Evolutionary conservation across 495 filamentous ascomycete species (phyloP).

Genomic region (Penicillium subrubescens): DNA sequence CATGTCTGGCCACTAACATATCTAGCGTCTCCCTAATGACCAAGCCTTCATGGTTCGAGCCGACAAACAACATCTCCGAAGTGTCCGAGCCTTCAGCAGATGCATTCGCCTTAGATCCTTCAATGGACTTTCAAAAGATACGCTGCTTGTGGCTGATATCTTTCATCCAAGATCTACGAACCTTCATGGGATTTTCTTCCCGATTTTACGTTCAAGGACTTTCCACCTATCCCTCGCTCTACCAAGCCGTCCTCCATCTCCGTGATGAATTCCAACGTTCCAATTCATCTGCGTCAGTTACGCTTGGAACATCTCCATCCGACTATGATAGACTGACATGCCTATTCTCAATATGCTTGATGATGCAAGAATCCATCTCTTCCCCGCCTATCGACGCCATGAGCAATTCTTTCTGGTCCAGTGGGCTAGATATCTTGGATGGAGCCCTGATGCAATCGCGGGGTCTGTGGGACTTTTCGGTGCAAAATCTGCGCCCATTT

Average conservation of each 20-base stretch:
- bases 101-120: constrained; percentile 6
- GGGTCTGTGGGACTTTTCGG: constrained; percentile 18
- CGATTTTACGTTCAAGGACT: constrained; percentile 21
- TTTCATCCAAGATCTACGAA: constrained; percentile 36
- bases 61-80: constrained; percentile 23
- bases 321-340: constrained; percentile 25
- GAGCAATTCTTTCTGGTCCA: background rate
- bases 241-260: constrained; percentile 25
- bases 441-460: constrained; percentile 8
- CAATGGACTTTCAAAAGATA: constrained; percentile 27
- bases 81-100: constrained; percentile 6
- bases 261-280: constrained; percentile 19
- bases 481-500: constrained; percentile 21
- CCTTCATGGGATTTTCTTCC: constrained; percentile 26
- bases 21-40: constrained; percentile 32
- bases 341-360: constrained; percentile 29
- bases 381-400: background rate
- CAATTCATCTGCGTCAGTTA: background rate
- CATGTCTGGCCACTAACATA: background rate
- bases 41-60: constrained; percentile 32
- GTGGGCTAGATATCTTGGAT: constrained; percentile 19
- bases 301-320: background rate
- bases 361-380: constrained; percentile 32
- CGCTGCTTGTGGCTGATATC: constrained; percentile 36
- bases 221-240: constrained; percentile 14